Evolutionary conservation across 1,284 basidiomycete species (phyloP), one percentile per base, ranked within the genome.

Genomic region (Malassezia sp.): DNA sequence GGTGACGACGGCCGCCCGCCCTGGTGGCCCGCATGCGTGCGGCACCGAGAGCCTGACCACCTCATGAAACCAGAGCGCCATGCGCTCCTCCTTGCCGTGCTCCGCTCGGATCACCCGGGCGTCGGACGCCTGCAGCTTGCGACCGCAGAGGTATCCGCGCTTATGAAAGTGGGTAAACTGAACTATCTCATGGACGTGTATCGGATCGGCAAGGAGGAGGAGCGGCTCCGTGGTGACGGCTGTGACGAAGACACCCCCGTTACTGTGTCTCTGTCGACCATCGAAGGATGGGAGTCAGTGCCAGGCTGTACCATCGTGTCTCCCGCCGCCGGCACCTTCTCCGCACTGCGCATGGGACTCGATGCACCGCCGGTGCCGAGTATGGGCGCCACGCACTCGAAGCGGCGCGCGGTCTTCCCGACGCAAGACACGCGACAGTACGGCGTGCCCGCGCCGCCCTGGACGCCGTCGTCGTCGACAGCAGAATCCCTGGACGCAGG

Each of bases 11-110:
- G 70, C 11, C 73, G 72, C 50, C 76, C 76, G 0, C 59, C 59
- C 11, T 78, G 76, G 76, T 78, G 76, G 76, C 76, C 76, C 5
- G 56, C 54, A 8, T 71, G 69, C 14, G 71, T 77, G 8, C 64
- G 73, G 7, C 76, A 77, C 61, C 71, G 73, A 36, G 76, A 77
- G 56, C 76, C 76, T 0, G 76, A 78, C 52, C 76, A 77, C 42
- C 61, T 78, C 8, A 67, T 71, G 63, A 58, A 57, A 48, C 48
- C 61, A 61, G 75, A 76, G 60, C 71, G 75, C 8, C 71, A 74
- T 27, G 56, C 67, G 5, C 63, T 77, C 15, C 68, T 77, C 17
- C 45, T 72, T 5, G 69, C 72, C 37, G 73, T 77, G 35, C 57
- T 77, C 29, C 67, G 74, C 38, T 71, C 64, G 24, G 62, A 66